A percentile compares a stretch with the other conserved stretches of the same genome.
Evolutionary conservation across 1,139 yeast species (phyloP).

Genomic region (Diutina catenulata): DNA sequence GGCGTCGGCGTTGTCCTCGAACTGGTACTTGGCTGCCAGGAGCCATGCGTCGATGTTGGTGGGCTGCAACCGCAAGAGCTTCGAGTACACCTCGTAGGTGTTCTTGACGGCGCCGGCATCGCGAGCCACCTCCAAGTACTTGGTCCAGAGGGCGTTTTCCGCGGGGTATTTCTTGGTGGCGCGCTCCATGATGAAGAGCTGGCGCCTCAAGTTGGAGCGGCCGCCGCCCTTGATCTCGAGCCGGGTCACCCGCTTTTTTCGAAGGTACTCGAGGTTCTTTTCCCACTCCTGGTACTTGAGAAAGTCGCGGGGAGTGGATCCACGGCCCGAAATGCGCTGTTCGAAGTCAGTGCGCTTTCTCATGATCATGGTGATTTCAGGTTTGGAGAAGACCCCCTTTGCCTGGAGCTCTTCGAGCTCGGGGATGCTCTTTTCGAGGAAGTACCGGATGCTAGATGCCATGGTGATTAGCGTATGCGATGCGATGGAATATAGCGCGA

Average conservation of each 20-base stretch:
- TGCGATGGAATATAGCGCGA: too few species aligned
- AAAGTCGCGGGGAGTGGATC: constrained; percentile 69
- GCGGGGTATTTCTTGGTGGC: constrained; percentile 74
- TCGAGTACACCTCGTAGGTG: constrained; percentile 71
- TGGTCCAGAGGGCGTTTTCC: constrained; percentile 67
- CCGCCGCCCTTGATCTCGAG: constrained; percentile 18
- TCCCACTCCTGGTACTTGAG: constrained; percentile 76
- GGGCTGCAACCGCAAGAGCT: constrained; percentile 81
- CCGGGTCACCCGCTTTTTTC: constrained; percentile 61
- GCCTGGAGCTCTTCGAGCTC: constrained; percentile 82
- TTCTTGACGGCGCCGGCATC: constrained; percentile 64
- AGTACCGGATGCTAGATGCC: constrained; percentile 69
- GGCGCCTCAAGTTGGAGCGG: constrained; percentile 60
- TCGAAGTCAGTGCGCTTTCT: constrained; percentile 93
- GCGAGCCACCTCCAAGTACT: constrained; percentile 65
- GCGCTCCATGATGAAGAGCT: constrained; percentile 74
- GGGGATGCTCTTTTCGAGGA: constrained; percentile 76
- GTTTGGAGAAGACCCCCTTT: constrained; percentile 68
- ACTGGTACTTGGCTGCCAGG: constrained; percentile 89
- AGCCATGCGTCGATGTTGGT: constrained; percentile 86
- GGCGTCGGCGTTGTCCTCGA: constrained; percentile 79
- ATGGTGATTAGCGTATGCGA: too few species aligned
- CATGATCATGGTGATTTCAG: constrained; percentile 79
- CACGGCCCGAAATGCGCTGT: constrained; percentile 79
- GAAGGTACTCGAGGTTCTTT: constrained; percentile 61